A percentile compares a stretch with the other conserved stretches of the same genome.
Conservation (phyloP, 306 rosid genomes). For the Vigna radiata region DNA sequence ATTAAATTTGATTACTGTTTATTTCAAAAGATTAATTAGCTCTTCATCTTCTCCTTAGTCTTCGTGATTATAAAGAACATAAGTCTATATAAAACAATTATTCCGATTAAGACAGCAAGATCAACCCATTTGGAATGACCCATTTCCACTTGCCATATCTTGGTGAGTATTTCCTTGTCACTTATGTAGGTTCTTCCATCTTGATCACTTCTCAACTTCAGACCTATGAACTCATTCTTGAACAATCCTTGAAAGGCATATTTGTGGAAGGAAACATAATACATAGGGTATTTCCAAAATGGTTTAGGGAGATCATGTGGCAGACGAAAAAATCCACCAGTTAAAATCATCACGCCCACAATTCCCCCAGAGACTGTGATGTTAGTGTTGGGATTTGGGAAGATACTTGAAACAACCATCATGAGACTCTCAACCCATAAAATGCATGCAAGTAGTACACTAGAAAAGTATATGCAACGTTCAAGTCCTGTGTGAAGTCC, state of each 20-base stretch:
- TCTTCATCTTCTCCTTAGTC: slow-evolving; percentile 47
- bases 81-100: slow-evolving; percentile 52
- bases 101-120: slow-evolving; percentile 54
- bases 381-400: slow-evolving; percentile 53
- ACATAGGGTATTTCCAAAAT: slow-evolving; percentile 60
- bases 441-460: slow-evolving; percentile 45
- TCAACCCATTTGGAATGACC: slow-evolving; percentile 67
- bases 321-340: slow-evolving; percentile 53
- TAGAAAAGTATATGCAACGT: slow-evolving; percentile 48
- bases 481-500: slow-evolving; percentile 54
- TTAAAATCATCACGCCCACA: slow-evolving; percentile 58
- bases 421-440: slow-evolving; percentile 65
- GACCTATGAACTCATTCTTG: slow-evolving; percentile 64
- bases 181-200: not conserved
- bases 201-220: not conserved
- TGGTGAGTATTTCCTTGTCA: slow-evolving; percentile 52
- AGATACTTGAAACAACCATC: slow-evolving; percentile 59
- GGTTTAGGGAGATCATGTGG: slow-evolving; percentile 54
- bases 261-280: slow-evolving; percentile 55
- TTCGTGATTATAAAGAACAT: slow-evolving; percentile 56
- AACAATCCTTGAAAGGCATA: slow-evolving; percentile 61
- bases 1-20: too few species aligned
- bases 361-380: slow-evolving; percentile 57
- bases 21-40: not conserved
- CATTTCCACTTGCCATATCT: slow-evolving; percentile 52